Evolutionary conservation across 805 yeast species (phyloP).

Genomic region (Zygosaccharomyces bailii): DNA sequence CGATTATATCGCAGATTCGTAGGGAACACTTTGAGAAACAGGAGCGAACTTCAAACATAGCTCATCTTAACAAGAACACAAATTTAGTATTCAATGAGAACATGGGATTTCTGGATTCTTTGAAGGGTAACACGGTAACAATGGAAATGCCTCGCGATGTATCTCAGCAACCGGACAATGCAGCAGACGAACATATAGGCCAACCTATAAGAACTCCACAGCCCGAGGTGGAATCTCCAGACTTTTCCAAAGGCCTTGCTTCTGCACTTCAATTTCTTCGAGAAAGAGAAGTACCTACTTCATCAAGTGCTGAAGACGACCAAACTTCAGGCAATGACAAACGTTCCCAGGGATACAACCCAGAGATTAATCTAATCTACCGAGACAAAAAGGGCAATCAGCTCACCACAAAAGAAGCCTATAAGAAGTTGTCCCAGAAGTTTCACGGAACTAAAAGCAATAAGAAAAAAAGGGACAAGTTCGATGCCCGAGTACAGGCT

Average conservation of each 20-base stretch:
- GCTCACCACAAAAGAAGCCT: constrained; percentile 66
- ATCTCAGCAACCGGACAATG: too few species aligned
- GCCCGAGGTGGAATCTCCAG: constrained; percentile 7
- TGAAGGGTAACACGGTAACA: constrained; percentile 14
- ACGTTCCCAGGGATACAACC: constrained; percentile 36
- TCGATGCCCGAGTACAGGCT: constrained; percentile 22
- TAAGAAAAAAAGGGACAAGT: constrained; percentile 25
- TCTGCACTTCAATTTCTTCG: constrained; percentile 28
- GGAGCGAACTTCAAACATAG: constrained; percentile 17
- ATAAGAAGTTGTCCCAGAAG: constrained; percentile 68
- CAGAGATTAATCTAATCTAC: constrained; percentile 49
- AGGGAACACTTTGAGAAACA: constrained; percentile 28
- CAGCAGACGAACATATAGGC: too few species aligned
- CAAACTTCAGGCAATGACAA: neutral
- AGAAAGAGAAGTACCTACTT: constrained; percentile 17
- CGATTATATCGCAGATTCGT: constrained; percentile 40
- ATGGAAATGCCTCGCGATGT: too few species aligned
- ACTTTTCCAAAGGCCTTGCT: constrained; percentile 32
- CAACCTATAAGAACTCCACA: neutral
- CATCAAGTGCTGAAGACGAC: neutral
- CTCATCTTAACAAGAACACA: constrained; percentile 19
- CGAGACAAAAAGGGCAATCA: constrained; percentile 61
- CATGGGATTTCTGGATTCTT: constrained; percentile 26
- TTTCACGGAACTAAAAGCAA: constrained; percentile 60
- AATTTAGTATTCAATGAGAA: constrained; percentile 43